Evolutionary conservation across 2,329 filamentous ascomycete species (phyloP).

Genomic region (Neurospora sp.): DNA sequence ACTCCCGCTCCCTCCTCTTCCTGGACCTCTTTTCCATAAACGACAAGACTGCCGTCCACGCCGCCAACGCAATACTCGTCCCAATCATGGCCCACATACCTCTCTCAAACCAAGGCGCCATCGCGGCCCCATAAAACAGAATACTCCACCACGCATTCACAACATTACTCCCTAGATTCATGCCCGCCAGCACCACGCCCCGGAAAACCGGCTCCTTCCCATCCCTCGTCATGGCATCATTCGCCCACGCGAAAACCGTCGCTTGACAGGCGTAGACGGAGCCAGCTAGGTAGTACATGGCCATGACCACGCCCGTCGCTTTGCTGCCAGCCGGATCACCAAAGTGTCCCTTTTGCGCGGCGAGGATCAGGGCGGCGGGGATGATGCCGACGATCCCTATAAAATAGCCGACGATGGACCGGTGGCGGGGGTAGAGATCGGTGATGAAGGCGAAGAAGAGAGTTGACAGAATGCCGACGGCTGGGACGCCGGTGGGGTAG

Average conservation of each 20-base stretch:
- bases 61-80: slow-evolving; percentile 44
- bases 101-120: slow-evolving; percentile 55
- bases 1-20: neutral
- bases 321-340: slow-evolving; percentile 25
- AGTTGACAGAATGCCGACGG: slow-evolving; percentile 48
- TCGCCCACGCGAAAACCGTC: slow-evolving; percentile 67
- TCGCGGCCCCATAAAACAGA: slow-evolving; percentile 57
- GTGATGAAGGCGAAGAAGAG: slow-evolving; percentile 62
- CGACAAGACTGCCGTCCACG: slow-evolving; percentile 48
- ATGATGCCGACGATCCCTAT: slow-evolving; percentile 54
- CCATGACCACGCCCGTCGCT: slow-evolving; percentile 47
- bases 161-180: slow-evolving; percentile 60
- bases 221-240: slow-evolving; percentile 48
- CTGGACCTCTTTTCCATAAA: slow-evolving; percentile 26
- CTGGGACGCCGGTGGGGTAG: slow-evolving; percentile 46
- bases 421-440: slow-evolving; percentile 51
- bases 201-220: slow-evolving; percentile 53
- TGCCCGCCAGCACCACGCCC: slow-evolving; percentile 58
- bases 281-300: slow-evolving; percentile 60
- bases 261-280: slow-evolving; percentile 63
- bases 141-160: slow-evolving; percentile 68
- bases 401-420: slow-evolving; percentile 57
- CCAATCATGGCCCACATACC: slow-evolving; percentile 71
- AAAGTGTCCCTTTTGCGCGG: slow-evolving; percentile 24
- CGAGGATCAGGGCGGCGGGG: slow-evolving; percentile 50